Evolutionary conservation across 352 stramenopile genomes (phyloP).

Genomic region (Phytophthora ohioensis): DNA sequence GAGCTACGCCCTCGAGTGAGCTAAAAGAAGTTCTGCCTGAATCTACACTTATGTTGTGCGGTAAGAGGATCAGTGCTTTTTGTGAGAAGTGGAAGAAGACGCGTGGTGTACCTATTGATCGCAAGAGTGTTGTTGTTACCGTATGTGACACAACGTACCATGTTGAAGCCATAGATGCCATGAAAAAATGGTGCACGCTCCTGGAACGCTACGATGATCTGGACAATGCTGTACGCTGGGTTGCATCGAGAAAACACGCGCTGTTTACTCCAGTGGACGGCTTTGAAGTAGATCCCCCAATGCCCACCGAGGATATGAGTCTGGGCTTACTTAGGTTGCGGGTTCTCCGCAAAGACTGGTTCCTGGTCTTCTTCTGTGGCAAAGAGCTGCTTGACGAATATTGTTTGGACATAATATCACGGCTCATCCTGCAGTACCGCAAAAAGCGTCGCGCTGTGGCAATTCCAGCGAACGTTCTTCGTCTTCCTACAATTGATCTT

Average conservation of each 20-base stretch:
- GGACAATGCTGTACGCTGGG: background rate
- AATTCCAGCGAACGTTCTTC: constrained; percentile 5
- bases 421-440: constrained; percentile 2
- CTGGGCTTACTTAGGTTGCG: background rate
- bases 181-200: background rate
- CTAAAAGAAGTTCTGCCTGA: background rate
- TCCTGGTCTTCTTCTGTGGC: background rate
- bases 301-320: background rate
- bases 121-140: background rate
- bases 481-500: background rate
- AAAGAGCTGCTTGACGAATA: constrained; percentile 8
- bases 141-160: constrained; percentile 1
- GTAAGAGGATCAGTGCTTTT: background rate
- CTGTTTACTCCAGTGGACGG: background rate
- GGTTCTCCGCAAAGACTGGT: background rate
- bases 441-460: background rate
- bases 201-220: background rate
- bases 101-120: background rate
- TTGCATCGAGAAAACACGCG: background rate
- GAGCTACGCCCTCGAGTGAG: background rate
- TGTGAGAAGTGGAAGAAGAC: constrained; percentile 2
- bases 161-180: constrained; percentile 6
- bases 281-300: background rate
- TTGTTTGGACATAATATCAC: background rate
- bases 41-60: background rate